These are phyloP conservation scores for Monilinia fructigena DNA, from an alignment of 2,329 filamentous ascomycete genomes.

Conservation along the genomic window DNA sequence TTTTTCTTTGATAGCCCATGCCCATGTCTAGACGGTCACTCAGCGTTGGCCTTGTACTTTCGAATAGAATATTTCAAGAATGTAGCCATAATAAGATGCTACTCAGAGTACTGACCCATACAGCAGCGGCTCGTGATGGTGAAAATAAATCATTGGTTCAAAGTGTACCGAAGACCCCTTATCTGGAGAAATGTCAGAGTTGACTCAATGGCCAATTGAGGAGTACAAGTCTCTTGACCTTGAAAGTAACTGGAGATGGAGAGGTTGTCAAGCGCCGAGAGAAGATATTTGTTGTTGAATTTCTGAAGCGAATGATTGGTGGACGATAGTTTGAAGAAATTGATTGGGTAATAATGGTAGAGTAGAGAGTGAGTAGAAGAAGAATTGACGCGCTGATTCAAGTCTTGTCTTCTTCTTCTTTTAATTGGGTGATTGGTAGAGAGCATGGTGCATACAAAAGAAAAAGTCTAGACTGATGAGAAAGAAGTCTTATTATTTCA, in stretches of 20 bases:
- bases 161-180: not conserved
- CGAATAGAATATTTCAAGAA: conserved; percentile 34
- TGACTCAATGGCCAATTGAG: conserved; percentile 20
- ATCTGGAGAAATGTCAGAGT: not conserved
- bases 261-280: conserved; percentile 34
- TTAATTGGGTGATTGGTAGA: not conserved
- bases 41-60: conserved; percentile 36
- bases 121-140: conserved; percentile 25
- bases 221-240: conserved; percentile 31
- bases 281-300: conserved; percentile 14
- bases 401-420: not conserved
- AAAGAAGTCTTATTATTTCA: not conserved
- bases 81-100: conserved; percentile 28
- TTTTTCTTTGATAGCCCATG: conserved; percentile 2
- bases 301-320: conserved; percentile 17
- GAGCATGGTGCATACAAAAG: not conserved
- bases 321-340: not conserved
- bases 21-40: conserved; percentile 15
- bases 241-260: conserved; percentile 27
- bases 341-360: conserved; percentile 18
- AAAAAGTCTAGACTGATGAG: not conserved
- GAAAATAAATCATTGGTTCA: conserved; percentile 14
- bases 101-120: conserved; percentile 27
- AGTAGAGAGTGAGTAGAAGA: not conserved
- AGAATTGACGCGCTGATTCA: conserved; percentile 19